Evolutionary conservation across 192 early-diverging fungal genomes (phyloP).

Genomic region (Phlyctochytrium planicorne): DNA sequence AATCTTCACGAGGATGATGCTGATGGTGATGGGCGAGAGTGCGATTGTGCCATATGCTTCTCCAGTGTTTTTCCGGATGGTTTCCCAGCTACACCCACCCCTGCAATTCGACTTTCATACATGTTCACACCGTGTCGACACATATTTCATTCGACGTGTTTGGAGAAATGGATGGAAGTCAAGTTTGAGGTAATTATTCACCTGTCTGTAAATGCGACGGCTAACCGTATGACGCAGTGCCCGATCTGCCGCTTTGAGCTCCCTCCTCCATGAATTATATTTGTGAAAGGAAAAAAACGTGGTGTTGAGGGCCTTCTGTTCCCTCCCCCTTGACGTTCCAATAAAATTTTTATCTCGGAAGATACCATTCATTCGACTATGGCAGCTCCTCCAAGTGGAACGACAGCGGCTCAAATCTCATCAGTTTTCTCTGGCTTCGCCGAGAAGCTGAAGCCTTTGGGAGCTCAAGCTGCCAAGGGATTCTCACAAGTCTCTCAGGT

Average conservation of each 20-base stretch:
- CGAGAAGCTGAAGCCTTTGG: conserved; percentile 45
- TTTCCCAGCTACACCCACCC: not conserved
- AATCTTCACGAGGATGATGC: too few species aligned
- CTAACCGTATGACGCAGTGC: conserved; percentile 4
- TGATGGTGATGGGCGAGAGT: too few species aligned
- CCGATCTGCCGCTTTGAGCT: conserved; percentile 23
- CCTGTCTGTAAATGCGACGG: not conserved
- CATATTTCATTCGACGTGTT: conserved; percentile 75
- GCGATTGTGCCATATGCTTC: conserved; percentile 27
- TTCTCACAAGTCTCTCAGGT: conserved; percentile 41
- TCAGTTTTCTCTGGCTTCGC: conserved; percentile 32
- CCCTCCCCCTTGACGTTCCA: too few species aligned
- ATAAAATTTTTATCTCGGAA: too few species aligned
- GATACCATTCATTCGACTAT: too few species aligned
- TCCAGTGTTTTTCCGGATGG: not conserved
- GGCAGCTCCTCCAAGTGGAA: too few species aligned
- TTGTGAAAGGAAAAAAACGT: too few species aligned
- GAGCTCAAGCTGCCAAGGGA: conserved; percentile 33
- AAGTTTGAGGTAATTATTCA: conserved; percentile 57
- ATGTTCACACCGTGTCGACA: conserved; percentile 82
- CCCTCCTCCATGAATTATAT: conserved; percentile 19
- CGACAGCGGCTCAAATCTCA: conserved; percentile 28
- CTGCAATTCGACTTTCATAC: conserved; percentile 36
- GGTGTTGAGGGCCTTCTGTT: too few species aligned
- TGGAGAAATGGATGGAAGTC: conserved; percentile 76